Evolutionary conservation across 495 filamentous ascomycete genomes (phyloP), one percentile per base, ranked within the genome.

Genomic region (Staphylotrichum tortipilum): DNA sequence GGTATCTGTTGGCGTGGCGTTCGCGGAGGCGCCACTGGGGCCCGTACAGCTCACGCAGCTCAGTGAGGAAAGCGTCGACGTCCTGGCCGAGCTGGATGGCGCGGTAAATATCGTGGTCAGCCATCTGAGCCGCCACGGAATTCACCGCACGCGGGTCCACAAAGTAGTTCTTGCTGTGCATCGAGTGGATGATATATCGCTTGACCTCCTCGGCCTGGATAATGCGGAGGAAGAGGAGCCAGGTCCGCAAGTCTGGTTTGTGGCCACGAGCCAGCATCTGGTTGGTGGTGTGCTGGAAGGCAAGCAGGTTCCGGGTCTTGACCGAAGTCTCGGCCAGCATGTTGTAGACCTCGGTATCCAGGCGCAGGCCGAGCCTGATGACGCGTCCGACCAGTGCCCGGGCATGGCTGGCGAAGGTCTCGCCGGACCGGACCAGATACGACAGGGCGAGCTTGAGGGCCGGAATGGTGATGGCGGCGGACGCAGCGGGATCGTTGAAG

Each of bases 171-270:
- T 64, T 61, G 18, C 28, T 19, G 35, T 50, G 47, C 62, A 76
- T 67, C 33, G 46, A 56, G 5, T 46, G 54, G 1, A 69, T 33
- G 18, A 72, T 56, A 50, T 65, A 63, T 5, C 59, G 56, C 47
- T 60, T 66, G n/a, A 63, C 55, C 7, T 59, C 54, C 50, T 68
- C 68, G 30, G 59, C 60, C 42, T 70, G 39, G 44, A 74, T 55
- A 44, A 74, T 53, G 21, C 59, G 50, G 17, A 75, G 36, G 48
- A 74, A 70, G 6, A 68, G 53, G 1, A 59, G 44, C 73, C 73
- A 76, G 5, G 67, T 68, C 21, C 56, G 52, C 2, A 58, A 40
- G 35, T 67, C 62, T 0, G 66, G 57, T n/a, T 26, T 39, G 23
- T 53, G 47, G 7, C 64, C 64, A 30, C 50, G 55, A 4, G 45